Conservation (phyloP, 75 land plant genomes). For the Chamaecyparis obtusa region DNA sequence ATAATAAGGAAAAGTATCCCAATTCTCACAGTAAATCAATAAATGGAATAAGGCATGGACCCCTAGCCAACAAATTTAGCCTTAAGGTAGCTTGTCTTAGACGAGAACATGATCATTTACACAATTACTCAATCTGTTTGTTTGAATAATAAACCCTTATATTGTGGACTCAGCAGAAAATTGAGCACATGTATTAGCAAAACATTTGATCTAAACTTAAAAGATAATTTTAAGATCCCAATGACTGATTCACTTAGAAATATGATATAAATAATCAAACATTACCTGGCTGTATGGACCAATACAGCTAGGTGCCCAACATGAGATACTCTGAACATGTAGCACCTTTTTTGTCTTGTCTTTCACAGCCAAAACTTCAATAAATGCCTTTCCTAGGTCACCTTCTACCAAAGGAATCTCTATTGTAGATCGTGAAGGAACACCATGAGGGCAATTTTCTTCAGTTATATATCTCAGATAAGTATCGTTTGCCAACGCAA, state of each 20-base stretch:
- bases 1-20: not conserved
- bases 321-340: slow-evolving; percentile 97
- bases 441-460: slow-evolving; percentile 73
- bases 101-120: not conserved
- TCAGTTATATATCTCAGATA: slow-evolving; percentile 78
- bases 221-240: not conserved
- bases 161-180: not conserved
- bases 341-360: slow-evolving; percentile 71
- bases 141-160: not conserved
- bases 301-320: slow-evolving; percentile 99
- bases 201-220: not conserved
- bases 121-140: not conserved
- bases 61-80: not conserved
- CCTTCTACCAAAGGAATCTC: slow-evolving; percentile 57
- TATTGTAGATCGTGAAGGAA: slow-evolving; percentile 90
- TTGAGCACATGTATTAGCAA: not conserved
- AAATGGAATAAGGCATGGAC: not conserved
- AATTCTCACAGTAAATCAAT: not conserved
- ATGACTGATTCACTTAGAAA: not conserved
- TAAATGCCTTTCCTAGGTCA: slow-evolving; percentile 59
- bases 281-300: slow-evolving; percentile 97
- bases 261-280: not conserved
- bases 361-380: slow-evolving; percentile 71
- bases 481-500: slow-evolving; percentile 66
- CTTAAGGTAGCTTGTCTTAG: not conserved